phyloP scores from a whole-genome alignment of 345 rosid genomes.

The Acer saccharum region DNA sequence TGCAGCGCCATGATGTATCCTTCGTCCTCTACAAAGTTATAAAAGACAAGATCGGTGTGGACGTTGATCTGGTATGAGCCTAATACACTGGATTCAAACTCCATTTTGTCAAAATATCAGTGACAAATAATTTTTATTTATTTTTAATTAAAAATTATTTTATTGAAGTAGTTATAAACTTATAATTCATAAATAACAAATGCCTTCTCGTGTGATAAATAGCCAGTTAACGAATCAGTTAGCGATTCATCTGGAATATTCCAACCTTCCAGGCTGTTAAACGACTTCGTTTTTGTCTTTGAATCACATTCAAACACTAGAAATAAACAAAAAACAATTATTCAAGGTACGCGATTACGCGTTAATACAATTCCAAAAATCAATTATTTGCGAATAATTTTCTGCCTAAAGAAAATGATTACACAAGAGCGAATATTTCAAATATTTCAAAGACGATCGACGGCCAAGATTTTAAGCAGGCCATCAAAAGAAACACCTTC shows the following conservation, averaged over 20 bases:
- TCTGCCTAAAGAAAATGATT: no score
- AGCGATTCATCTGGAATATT: background rate
- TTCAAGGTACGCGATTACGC: no score
- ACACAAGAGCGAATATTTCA: background rate
- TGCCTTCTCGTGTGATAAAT: background rate
- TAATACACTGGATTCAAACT: background rate
- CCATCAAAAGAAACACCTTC: slow-evolving; percentile 61
- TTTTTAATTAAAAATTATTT: no score
- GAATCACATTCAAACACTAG: background rate
- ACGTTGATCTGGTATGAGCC: slow-evolving; percentile 30
- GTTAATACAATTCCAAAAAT: no score
- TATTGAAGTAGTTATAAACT: no score
- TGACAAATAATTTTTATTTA: no score
- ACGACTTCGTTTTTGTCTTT: background rate
- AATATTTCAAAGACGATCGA: slow-evolving; percentile 17
- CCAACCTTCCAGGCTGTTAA: background rate
- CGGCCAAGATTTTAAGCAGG: slow-evolving; percentile 55
- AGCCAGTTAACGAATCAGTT: background rate
- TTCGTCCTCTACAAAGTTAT: slow-evolving; percentile 32
- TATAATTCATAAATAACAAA: no score
- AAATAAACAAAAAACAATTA: background rate
- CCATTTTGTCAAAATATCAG: background rate
- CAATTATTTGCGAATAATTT: no score
- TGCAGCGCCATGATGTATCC: slow-evolving; percentile 36
- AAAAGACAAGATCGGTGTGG: slow-evolving; percentile 24